Evolutionary conservation across 2,329 filamentous ascomycete species (phyloP), one percentile per base, ranked within the genome.

Genomic region (Colletotrichum sp.): DNA sequence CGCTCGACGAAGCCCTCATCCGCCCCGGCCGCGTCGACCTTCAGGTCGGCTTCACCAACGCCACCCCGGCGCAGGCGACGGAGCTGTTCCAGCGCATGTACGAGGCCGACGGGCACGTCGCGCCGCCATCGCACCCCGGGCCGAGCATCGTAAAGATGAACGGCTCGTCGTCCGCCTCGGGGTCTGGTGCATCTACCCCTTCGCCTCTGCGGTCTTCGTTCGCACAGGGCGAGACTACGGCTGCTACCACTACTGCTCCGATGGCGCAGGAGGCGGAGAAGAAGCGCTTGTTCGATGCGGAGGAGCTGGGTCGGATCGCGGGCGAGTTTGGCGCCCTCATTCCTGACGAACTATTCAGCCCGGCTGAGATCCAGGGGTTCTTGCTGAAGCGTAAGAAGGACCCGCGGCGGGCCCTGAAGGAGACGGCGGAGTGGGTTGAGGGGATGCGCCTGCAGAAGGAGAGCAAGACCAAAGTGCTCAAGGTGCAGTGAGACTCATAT

Each of bases 1-100:
- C 90, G 16, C 89, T 96, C 0, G 94, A 96, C 80, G 89, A 92
- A 61, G 94, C 94, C 0, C 88, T 97, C 8, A 92, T 96, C 66
- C 89, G 94, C 0, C 94, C 94, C 0, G 94, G 79, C 27, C 74
- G 77, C 6, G 76, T 80, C 16, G 79, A 79, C 32, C 52, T 80
- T 32, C 75, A 80, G 36, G 77, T 79, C 10, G 77, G 79, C 25
- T 78, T 79, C n/a, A 71, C 77, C 32, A 79, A 80, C 66, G 76
- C 74, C 13, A 80, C 76, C 3, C 84, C 85, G 36, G 78, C 83
- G 10, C 91, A 93, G 80, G 89, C 90, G 4, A 82, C 83, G 36
- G 90, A 93, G 81, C 85, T 93, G 3, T 93, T 93, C 76, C 84
- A 89, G 78, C 84, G 91, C 27, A 93, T 93, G 91, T 93, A 92